phyloP scores from a whole-genome alignment of 2,329 filamentous ascomycete species.

The Beauveria sp. region DNA sequence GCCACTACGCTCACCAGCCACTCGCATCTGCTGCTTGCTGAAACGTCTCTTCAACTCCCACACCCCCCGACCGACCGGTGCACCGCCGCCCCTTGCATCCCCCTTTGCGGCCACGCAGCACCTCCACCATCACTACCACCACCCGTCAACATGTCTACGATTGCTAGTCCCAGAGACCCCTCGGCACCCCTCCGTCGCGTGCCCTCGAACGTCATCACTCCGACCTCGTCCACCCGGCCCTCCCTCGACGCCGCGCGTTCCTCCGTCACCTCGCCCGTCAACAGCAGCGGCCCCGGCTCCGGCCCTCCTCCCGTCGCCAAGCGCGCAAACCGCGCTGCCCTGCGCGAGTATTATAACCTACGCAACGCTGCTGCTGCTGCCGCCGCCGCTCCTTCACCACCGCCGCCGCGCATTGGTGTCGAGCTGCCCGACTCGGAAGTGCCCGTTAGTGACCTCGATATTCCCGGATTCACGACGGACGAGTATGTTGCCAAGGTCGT shows the following conservation, averaged over 20 bases:
- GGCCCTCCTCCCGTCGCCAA: slow-evolving; percentile 26
- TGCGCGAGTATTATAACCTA: slow-evolving; percentile 93
- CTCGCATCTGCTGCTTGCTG: too few species aligned
- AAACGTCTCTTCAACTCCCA: too few species aligned
- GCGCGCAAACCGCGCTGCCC: slow-evolving; percentile 69
- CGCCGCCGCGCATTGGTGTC: slow-evolving; percentile 34
- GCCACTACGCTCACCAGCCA: too few species aligned
- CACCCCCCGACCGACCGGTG: too few species aligned
- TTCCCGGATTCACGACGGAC: slow-evolving; percentile 62
- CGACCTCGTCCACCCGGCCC: slow-evolving; percentile 66
- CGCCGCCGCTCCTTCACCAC: slow-evolving; percentile 15
- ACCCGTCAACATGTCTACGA: slow-evolving; percentile 49
- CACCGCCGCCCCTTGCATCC: too few species aligned
- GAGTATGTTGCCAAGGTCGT: slow-evolving; percentile 57
- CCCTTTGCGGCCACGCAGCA: too few species aligned
- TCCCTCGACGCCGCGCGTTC: slow-evolving; percentile 62
- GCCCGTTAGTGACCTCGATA: slow-evolving; percentile 65
- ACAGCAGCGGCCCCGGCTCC: slow-evolving; percentile 11
- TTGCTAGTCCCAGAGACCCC: slow-evolving; percentile 54
- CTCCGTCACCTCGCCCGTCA: slow-evolving; percentile 44
- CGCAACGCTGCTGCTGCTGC: slow-evolving; percentile 21
- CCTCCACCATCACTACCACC: too few species aligned
- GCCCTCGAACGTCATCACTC: slow-evolving; percentile 33
- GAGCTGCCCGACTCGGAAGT: slow-evolving; percentile 43
- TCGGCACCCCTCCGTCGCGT: slow-evolving; percentile 51